phyloP scores from a whole-genome alignment of 2,329 filamentous ascomycete genomes.

The Colletotrichum magnum region DNA sequence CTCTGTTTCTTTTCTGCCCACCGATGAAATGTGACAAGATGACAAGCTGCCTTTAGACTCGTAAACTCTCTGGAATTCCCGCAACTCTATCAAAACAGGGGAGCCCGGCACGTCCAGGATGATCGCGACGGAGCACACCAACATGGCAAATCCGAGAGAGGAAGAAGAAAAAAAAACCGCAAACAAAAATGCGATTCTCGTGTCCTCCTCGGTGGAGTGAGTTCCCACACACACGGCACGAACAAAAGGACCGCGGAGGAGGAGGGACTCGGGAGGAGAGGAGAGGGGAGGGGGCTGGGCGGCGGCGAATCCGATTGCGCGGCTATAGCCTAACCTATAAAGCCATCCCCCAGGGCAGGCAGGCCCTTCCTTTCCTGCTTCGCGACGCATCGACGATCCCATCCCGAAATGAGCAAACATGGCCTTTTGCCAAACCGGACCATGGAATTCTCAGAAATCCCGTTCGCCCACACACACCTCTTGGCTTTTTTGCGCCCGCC shows the following conservation, averaged over 20 bases:
- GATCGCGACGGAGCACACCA: not conserved
- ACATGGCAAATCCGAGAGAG: too few species aligned
- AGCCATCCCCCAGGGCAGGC: too few species aligned
- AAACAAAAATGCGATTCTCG: too few species aligned
- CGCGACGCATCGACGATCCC: conserved; percentile 17
- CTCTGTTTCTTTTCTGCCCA: not conserved
- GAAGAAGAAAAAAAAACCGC: too few species aligned
- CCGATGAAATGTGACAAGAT: too few species aligned
- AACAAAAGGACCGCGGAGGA: too few species aligned
- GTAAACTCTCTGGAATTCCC: conserved; percentile 23
- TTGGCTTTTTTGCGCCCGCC: not conserved
- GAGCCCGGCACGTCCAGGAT: conserved; percentile 13
- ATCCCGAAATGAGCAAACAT: conserved; percentile 29
- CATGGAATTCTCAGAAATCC: conserved; percentile 37
- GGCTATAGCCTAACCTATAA: not conserved
- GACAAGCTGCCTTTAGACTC: too few species aligned
- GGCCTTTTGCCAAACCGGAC: conserved; percentile 23
- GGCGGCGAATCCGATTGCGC: conserved; percentile 33
- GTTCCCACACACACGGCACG: too few species aligned
- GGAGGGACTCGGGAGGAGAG: too few species aligned
- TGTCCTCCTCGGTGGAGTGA: too few species aligned
- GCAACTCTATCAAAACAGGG: conserved; percentile 35
- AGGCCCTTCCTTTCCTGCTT: not conserved
- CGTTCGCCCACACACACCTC: conserved; percentile 2
- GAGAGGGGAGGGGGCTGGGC: not conserved